phyloP scores from a whole-genome alignment of 108 stramenopile species.

The Cyclotella baltica region DNA sequence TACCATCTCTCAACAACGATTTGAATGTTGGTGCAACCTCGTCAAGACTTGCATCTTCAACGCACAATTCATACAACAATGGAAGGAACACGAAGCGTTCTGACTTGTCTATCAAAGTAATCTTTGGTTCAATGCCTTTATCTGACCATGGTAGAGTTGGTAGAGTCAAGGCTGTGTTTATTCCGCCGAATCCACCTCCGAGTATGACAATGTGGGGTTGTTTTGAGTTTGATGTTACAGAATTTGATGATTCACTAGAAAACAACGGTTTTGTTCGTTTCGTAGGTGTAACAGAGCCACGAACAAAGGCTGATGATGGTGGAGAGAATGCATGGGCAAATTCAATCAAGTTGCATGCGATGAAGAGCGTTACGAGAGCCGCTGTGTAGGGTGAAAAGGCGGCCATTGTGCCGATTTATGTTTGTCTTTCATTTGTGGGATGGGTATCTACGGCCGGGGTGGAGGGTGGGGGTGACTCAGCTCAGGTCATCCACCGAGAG shows the following conservation, averaged over 20 bases:
- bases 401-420: background rate
- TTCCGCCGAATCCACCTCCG: conserved; percentile 76
- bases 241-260: background rate
- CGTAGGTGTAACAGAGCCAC: background rate
- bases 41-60: conserved; percentile 64
- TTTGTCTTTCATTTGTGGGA: no score
- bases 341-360: background rate
- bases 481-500: no score
- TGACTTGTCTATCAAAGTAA: conserved; percentile 81
- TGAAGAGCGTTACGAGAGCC: background rate
- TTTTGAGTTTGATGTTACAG: background rate
- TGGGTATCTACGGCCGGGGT: no score
- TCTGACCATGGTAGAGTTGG: conserved; percentile 52
- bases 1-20: conserved; percentile 57
- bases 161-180: conserved; percentile 66
- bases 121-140: conserved; percentile 39
- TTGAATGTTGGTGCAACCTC: conserved; percentile 73
- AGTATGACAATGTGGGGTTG: conserved; percentile 64
- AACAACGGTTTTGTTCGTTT: background rate
- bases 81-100: conserved; percentile 91
- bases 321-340: background rate
- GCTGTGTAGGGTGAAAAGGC: background rate
- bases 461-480: no score
- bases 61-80: conserved; percentile 84
- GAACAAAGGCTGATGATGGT: background rate